These are phyloP conservation scores for Colletotrichum karsti DNA, from an alignment of 2,329 filamentous ascomycete species.

Conservation along the genomic window DNA sequence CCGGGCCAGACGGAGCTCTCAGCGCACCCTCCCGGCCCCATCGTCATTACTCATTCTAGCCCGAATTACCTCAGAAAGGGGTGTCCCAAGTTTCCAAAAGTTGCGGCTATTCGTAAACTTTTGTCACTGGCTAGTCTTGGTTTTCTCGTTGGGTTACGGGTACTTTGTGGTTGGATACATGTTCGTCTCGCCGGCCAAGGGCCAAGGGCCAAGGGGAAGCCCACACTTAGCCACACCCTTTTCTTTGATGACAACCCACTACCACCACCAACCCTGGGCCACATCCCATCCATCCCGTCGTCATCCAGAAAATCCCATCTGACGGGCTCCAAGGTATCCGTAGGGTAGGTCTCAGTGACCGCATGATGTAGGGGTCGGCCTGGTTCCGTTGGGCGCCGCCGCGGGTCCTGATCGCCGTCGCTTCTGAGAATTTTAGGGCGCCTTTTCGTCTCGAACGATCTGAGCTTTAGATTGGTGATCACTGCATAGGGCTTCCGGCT, in stretches of 20 bases:
- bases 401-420: slow-evolving; percentile 23
- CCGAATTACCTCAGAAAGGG: slow-evolving; percentile 12
- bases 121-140: not conserved
- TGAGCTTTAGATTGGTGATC: slow-evolving; percentile 26
- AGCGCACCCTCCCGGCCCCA: slow-evolving; percentile 24
- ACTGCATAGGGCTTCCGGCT: slow-evolving; percentile 26
- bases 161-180: too few species aligned
- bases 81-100: not conserved
- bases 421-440: slow-evolving; percentile 21
- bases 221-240: not conserved
- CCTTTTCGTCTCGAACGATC: slow-evolving; percentile 22
- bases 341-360: not conserved
- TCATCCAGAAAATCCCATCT: not conserved
- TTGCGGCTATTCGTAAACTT: too few species aligned
- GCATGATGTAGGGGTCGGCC: slow-evolving; percentile 25
- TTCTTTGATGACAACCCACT: not conserved
- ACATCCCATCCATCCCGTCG: not conserved
- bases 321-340: not conserved
- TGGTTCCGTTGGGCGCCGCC: slow-evolving; percentile 26
- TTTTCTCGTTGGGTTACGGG: not conserved
- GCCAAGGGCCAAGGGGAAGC: too few species aligned
- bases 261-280: too few species aligned
- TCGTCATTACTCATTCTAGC: slow-evolving; percentile 27
- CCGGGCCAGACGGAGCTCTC: slow-evolving; percentile 29
- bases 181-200: too few species aligned